phyloP scores from a whole-genome alignment of 306 rosid species.

The Castanea crenata region DNA sequence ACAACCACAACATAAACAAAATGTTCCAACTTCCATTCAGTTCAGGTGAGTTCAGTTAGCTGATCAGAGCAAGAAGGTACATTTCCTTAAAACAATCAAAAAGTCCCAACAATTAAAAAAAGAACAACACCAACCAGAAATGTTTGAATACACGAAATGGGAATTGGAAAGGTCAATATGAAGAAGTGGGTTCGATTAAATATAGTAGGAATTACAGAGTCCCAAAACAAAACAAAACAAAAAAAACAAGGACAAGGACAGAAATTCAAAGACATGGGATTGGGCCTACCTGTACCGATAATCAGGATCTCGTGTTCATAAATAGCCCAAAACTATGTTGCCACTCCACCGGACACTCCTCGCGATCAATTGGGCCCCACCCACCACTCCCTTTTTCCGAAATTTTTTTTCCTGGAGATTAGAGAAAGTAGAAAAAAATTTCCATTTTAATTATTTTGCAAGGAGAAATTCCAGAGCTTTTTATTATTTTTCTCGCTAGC shows the following conservation, averaged over 20 bases:
- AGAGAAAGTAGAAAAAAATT: too few species aligned
- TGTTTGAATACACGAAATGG: neutral
- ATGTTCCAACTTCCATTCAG: neutral
- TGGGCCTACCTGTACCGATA: conserved; percentile 49
- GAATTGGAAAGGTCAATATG: neutral
- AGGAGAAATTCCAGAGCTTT: too few species aligned
- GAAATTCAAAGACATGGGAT: conserved; percentile 9
- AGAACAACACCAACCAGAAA: neutral
- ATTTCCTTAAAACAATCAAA: neutral
- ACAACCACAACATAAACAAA: neutral
- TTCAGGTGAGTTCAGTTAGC: neutral
- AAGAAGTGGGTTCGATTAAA: neutral
- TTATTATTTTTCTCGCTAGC: too few species aligned
- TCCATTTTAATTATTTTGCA: too few species aligned
- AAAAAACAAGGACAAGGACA: conserved; percentile 7
- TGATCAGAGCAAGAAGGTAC: neutral
- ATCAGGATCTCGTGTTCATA: conserved; percentile 69
- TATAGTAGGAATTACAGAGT: neutral
- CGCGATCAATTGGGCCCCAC: conserved; percentile 45
- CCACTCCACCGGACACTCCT: conserved; percentile 40
- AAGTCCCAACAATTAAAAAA: neutral
- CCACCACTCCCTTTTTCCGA: conserved; percentile 23
- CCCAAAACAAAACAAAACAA: conserved; percentile 17
- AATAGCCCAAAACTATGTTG: conserved; percentile 39
- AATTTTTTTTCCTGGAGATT: neutral